phyloP scores from a whole-genome alignment of 768 basidiomycete genomes.

The Strobilomyces echinocephalus region DNA sequence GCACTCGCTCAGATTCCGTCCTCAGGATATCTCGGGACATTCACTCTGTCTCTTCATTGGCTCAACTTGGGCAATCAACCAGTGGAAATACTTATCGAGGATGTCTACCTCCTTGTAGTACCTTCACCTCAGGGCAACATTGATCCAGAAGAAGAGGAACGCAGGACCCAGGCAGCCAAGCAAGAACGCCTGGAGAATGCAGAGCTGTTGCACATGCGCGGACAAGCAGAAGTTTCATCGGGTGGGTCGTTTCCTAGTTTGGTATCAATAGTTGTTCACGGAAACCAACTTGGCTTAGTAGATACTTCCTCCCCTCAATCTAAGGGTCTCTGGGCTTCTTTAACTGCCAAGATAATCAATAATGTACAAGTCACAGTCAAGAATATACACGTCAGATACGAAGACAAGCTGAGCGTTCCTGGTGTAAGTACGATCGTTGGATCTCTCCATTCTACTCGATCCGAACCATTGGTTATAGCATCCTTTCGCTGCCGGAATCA shows the following conservation, averaged over 20 bases:
- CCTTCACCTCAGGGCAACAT: constrained; percentile 65
- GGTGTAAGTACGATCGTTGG: constrained; percentile 52
- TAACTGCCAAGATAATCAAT: constrained; percentile 87
- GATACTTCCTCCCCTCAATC: constrained; percentile 63
- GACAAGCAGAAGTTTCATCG: constrained; percentile 46
- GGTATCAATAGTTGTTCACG: background rate
- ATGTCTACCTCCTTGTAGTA: constrained; percentile 90
- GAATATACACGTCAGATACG: constrained; percentile 95
- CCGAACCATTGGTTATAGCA: constrained; percentile 47
- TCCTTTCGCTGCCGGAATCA: constrained; percentile 89
- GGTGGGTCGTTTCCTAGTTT: constrained; percentile 33
- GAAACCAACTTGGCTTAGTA: constrained; percentile 14
- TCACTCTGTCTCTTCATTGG: constrained; percentile 85
- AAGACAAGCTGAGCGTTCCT: constrained; percentile 91
- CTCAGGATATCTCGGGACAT: constrained; percentile 78
- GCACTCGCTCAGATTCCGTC: background rate
- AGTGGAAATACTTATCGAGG: constrained; percentile 86
- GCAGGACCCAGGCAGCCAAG: constrained; percentile 78
- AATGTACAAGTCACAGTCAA: constrained; percentile 94
- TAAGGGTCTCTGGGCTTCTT: constrained; percentile 78
- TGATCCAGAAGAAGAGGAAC: constrained; percentile 82
- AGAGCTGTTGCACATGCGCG: constrained; percentile 70
- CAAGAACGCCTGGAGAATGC: constrained; percentile 85
- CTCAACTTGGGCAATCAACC: constrained; percentile 86
- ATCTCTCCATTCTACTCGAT: background rate